Conservation (phyloP, 805 yeast species). For the Naumovozyma baii region DNA sequence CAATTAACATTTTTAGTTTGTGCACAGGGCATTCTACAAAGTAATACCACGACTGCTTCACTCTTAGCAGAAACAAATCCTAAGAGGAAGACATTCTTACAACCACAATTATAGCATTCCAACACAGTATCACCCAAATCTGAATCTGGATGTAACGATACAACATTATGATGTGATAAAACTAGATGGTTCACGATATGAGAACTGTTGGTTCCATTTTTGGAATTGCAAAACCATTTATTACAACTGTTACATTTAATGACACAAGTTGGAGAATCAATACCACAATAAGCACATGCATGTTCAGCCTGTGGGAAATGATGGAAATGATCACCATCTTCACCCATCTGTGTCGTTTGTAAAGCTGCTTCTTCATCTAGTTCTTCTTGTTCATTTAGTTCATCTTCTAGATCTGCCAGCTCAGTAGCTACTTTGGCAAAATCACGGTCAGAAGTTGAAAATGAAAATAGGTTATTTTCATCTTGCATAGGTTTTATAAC, state of each 20-base stretch:
- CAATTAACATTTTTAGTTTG: conserved; percentile 65
- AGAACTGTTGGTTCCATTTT: conserved; percentile 48
- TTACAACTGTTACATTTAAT: conserved; percentile 68
- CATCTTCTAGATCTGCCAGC: not conserved
- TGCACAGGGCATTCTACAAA: conserved; percentile 86
- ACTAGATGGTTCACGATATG: conserved; percentile 84
- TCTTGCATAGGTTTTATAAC: not conserved
- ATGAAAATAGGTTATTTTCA: not conserved
- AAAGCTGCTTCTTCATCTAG: not conserved
- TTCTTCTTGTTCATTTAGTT: not conserved
- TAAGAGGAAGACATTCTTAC: conserved; percentile 63
- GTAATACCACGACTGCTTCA: conserved; percentile 74
- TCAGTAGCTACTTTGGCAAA: not conserved
- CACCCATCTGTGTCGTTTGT: not conserved
- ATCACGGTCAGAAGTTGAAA: not conserved
- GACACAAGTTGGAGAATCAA: conserved; percentile 52
- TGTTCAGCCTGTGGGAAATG: conserved; percentile 25
- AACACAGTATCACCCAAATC: conserved; percentile 79
- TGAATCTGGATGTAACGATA: conserved; percentile 67
- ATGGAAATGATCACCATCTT: not conserved
- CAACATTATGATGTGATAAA: conserved; percentile 63
- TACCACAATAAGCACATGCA: conserved; percentile 65
- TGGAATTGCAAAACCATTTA: conserved; percentile 86
- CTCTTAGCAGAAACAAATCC: conserved; percentile 85
- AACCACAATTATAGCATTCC: conserved; percentile 89